Evolutionary conservation across 2,329 filamentous ascomycete species (phyloP).

Genomic region (Cercospora zeina): DNA sequence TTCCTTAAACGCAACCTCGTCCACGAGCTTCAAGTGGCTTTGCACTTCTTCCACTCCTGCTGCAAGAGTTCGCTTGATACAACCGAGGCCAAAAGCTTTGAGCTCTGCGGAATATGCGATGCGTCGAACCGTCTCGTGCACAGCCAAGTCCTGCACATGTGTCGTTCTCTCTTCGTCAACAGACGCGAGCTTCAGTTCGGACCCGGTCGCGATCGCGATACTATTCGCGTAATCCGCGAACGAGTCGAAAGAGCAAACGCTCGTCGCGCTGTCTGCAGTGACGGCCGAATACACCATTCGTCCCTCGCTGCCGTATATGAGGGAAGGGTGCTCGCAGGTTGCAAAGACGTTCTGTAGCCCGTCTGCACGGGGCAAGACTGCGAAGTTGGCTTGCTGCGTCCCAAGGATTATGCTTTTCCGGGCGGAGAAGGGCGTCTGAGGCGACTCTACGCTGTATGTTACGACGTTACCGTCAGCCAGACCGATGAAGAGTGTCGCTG

Average conservation of each 20-base stretch:
- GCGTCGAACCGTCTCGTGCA: constrained; percentile 80
- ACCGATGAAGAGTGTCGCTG: constrained; percentile 79
- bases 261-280: constrained; percentile 80
- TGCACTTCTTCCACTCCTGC: constrained; percentile 72
- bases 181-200: constrained; percentile 72
- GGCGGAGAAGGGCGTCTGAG: constrained; percentile 64
- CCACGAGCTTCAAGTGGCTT: constrained; percentile 83
- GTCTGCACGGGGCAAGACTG: constrained; percentile 68
- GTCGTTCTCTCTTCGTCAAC: constrained; percentile 85
- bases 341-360: constrained; percentile 81
- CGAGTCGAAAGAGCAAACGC: constrained; percentile 78
- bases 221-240: constrained; percentile 72
- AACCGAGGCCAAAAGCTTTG: constrained; percentile 82
- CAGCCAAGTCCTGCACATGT: constrained; percentile 76
- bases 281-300: constrained; percentile 91
- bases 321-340: constrained; percentile 87
- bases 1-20: constrained; percentile 82
- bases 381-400: constrained; percentile 78
- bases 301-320: constrained; percentile 88
- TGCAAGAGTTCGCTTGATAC: constrained; percentile 71
- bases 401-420: constrained; percentile 83
- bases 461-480: constrained; percentile 91
- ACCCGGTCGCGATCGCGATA: constrained; percentile 72
- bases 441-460: constrained; percentile 70
- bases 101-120: constrained; percentile 80